These are phyloP conservation scores for Annulohypoxylon moriforme DNA, from an alignment of 495 filamentous ascomycete genomes.

Conservation along the genomic window DNA sequence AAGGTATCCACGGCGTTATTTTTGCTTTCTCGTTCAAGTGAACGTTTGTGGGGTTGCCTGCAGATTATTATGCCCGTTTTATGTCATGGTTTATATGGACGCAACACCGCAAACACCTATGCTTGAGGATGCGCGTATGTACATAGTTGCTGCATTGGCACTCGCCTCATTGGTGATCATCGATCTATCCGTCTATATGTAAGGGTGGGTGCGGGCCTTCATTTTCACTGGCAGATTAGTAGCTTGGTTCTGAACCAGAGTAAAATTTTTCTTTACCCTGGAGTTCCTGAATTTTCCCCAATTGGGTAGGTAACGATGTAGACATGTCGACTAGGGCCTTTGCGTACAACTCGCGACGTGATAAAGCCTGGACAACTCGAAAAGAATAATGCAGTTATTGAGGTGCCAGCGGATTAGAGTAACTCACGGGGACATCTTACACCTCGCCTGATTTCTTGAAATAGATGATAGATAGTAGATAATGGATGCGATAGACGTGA, in stretches of 20 bases:
- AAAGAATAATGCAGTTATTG: conserved; percentile 6
- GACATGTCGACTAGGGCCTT: conserved; percentile 6
- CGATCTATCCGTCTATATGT: conserved; percentile 27
- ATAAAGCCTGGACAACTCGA: neutral
- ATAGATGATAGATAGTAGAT: conserved; percentile 2
- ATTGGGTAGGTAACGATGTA: conserved; percentile 5
- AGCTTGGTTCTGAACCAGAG: conserved; percentile 11
- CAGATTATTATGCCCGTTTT: conserved; percentile 20
- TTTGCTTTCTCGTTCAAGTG: conserved; percentile 15
- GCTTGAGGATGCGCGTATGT: conserved; percentile 23
- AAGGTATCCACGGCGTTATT: conserved; percentile 18
- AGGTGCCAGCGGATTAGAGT: conserved; percentile 4
- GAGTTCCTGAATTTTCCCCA: conserved; percentile 22
- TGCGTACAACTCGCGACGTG: neutral
- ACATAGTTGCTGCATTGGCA: conserved; percentile 22
- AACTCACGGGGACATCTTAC: conserved; percentile 12
- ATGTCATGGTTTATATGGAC: conserved; percentile 28
- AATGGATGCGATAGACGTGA: conserved; percentile 8
- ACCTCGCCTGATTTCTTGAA: conserved; percentile 1
- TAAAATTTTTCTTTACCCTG: conserved; percentile 15
- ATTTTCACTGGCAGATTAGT: neutral
- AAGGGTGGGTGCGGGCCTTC: conserved; percentile 16
- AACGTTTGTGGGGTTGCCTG: conserved; percentile 31
- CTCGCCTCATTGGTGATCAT: conserved; percentile 27
- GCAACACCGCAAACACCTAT: conserved; percentile 25